Conservation (phyloP, 805 yeast genomes). For the Candida arabinofermentans region DNA sequence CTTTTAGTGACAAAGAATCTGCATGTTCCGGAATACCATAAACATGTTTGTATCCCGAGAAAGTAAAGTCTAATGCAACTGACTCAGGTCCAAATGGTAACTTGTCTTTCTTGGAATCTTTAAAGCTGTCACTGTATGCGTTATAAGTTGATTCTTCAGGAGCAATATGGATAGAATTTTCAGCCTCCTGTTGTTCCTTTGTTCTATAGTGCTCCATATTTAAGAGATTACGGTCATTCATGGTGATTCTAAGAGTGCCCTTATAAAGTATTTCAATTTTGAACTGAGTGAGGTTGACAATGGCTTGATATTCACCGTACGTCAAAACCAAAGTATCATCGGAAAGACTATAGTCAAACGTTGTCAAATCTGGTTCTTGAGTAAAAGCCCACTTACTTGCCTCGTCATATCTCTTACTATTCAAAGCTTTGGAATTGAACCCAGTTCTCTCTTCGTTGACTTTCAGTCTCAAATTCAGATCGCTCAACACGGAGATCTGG, state of each 20-base stretch:
- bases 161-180: constrained; percentile 37
- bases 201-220: constrained; percentile 81
- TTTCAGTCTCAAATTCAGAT: constrained; percentile 56
- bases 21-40: constrained; percentile 99
- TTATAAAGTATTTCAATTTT: constrained; percentile 44
- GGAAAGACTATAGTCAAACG: constrained; percentile 22
- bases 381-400: constrained; percentile 58
- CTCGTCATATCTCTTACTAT: constrained; percentile 53
- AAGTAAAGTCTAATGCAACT: constrained; percentile 71
- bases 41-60: constrained; percentile 56
- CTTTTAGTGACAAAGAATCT: constrained; percentile 67
- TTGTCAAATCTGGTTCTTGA: constrained; percentile 18
- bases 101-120: constrained; percentile 60
- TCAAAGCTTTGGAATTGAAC: constrained; percentile 13
- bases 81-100: constrained; percentile 88
- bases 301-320: constrained; percentile 45
- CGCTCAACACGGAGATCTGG: constrained; percentile 49
- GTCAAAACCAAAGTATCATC: constrained; percentile 16
- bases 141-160: constrained; percentile 63
- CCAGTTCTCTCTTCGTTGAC: constrained; percentile 58
- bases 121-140: constrained; percentile 67
- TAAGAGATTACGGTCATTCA: constrained; percentile 68
- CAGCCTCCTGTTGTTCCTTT: constrained; percentile 34
- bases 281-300: constrained; percentile 45
- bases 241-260: constrained; percentile 43